Conservation (phyloP, 805 yeast species). For the Saccharomycopsis lassenensis region DNA sequence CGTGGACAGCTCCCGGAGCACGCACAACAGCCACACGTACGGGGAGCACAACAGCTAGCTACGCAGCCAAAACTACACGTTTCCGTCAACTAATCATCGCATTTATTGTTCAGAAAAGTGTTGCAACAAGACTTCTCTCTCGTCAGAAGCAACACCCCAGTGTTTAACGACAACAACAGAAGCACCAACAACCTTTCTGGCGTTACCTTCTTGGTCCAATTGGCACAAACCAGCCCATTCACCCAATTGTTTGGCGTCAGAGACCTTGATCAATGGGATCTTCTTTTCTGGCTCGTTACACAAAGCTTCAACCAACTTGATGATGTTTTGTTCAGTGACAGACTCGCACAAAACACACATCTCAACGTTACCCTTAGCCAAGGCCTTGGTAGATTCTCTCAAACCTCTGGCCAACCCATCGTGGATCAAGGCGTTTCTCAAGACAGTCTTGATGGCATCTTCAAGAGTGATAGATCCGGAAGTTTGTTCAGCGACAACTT, state of each 20-base stretch:
- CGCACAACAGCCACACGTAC: too few species aligned
- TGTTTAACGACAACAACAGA: slow-evolving; percentile 98
- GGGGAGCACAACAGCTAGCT: too few species aligned
- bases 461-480: slow-evolving; percentile 89
- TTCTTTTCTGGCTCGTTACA: slow-evolving; percentile 95
- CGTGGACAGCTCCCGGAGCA: too few species aligned
- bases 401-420: slow-evolving; percentile 99
- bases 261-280: slow-evolving; percentile 97
- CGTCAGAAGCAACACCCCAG: slow-evolving; percentile 99
- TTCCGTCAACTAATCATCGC: slow-evolving; percentile 16
- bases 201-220: slow-evolving; percentile 99
- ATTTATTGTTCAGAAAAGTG: slow-evolving; percentile 84
- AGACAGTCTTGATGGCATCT: slow-evolving; percentile 96
- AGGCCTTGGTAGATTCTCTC: slow-evolving; percentile 99
- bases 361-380: slow-evolving; percentile 95
- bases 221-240: slow-evolving; percentile 99
- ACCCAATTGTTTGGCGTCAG: slow-evolving; percentile 99
- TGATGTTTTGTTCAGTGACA: slow-evolving; percentile 94
- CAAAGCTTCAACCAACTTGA: slow-evolving; percentile 97
- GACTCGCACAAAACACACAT: slow-evolving; percentile 95
- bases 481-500: slow-evolving; percentile 68
- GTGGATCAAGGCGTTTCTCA: slow-evolving; percentile 95
- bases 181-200: slow-evolving; percentile 99
- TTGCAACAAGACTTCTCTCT: slow-evolving; percentile 91
- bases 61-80: not conserved